These are phyloP conservation scores for Cordyceps fumosorosea DNA, from an alignment of 2,329 filamentous ascomycete genomes.

Conservation along the genomic window DNA sequence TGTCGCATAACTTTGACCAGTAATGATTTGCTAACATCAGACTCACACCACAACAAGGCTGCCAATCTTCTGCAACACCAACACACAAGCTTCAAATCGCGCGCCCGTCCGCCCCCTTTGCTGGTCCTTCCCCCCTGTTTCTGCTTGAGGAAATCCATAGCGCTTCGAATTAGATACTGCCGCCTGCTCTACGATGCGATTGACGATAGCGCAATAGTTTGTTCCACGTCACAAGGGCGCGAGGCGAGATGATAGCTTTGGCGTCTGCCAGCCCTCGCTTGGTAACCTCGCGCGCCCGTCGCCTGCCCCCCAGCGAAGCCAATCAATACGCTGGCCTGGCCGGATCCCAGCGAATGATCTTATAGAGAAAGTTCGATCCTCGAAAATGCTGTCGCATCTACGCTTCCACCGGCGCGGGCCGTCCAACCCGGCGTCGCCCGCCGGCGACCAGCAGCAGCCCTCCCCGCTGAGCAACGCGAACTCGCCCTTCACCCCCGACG, in stretches of 20 bases:
- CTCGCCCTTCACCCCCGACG: conserved; percentile 35
- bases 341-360: not conserved
- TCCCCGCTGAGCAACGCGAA: conserved; percentile 32
- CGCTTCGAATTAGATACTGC: not conserved
- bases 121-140: not conserved
- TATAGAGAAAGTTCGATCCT: not conserved
- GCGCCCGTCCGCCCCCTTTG: not conserved
- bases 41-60: conserved; percentile 1
- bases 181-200: not conserved
- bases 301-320: not conserved
- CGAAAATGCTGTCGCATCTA: conserved; percentile 44
- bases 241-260: conserved; percentile 1
- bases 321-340: not conserved
- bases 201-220: not conserved
- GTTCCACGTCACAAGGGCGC: not conserved
- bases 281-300: not conserved
- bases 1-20: not conserved
- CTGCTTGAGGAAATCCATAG: not conserved
- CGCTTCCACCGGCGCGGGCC: conserved; percentile 52
- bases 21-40: not conserved
- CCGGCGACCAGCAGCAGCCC: conserved; percentile 40
- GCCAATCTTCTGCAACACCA: not conserved
- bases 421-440: conserved; percentile 49
- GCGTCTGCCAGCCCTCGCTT: not conserved
- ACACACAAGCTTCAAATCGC: not conserved